Evolutionary conservation across 306 rosid genomes (phyloP).

Genomic region (Gastrolobium villosum): DNA sequence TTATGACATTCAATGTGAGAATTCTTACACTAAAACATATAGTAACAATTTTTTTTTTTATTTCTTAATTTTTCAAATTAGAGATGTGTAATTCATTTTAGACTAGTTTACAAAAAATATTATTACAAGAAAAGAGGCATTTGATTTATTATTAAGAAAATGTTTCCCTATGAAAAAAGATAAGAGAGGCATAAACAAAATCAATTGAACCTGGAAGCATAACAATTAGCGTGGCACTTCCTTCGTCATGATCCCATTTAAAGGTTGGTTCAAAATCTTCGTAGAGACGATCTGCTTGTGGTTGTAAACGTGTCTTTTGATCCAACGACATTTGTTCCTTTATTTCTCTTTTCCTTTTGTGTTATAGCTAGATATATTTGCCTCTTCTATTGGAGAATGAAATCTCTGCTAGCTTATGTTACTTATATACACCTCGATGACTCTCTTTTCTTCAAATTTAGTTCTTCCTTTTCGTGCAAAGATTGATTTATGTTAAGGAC

Average conservation of each 20-base stretch:
- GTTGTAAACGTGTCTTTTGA: conserved; percentile 20
- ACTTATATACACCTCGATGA: conserved; percentile 21
- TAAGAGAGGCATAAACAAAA: not conserved
- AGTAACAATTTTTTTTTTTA: not conserved
- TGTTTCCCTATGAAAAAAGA: no score
- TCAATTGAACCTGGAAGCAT: conserved; percentile 53
- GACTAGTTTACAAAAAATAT: not conserved
- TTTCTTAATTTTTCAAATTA: not conserved
- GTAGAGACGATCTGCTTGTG: not conserved
- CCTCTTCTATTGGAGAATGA: conserved; percentile 6
- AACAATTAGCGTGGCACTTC: conserved; percentile 45
- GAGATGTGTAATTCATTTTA: not conserved
- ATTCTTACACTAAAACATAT: no score
- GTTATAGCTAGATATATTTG: conserved; percentile 9
- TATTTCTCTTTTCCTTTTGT: not conserved
- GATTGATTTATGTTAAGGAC: conserved; percentile 33
- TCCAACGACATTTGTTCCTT: conserved; percentile 37
- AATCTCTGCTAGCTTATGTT: not conserved
- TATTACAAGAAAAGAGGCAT: no score
- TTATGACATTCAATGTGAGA: no score
- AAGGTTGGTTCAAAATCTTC: conserved; percentile 46
- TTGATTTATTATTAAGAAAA: no score
- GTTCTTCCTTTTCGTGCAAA: conserved; percentile 49
- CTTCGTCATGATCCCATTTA: conserved; percentile 45
- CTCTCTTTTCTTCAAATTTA: conserved; percentile 44